Evolutionary conservation across 2,329 filamentous ascomycete genomes (phyloP).

Genomic region (Leptodontidium sp.): DNA sequence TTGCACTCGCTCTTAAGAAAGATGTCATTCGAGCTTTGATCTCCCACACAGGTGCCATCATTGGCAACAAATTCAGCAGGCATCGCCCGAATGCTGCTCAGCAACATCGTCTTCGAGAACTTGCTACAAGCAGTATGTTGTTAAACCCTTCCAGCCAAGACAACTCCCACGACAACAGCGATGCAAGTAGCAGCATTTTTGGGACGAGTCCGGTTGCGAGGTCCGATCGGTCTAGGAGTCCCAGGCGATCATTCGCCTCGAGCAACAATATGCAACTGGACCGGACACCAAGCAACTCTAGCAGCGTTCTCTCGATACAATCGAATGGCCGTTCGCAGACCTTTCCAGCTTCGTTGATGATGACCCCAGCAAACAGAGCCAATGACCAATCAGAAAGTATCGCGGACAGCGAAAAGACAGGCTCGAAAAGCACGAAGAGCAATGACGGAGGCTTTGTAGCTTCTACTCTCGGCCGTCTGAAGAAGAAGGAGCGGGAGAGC

Average conservation of each 20-base stretch:
- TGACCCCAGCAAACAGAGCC: slow-evolving; percentile 39
- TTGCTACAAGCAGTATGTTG: slow-evolving; percentile 70
- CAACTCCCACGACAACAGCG: slow-evolving; percentile 45
- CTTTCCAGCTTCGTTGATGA: slow-evolving; percentile 39
- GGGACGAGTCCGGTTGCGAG: slow-evolving; percentile 39
- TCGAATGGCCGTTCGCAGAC: slow-evolving; percentile 24
- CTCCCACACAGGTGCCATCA: slow-evolving; percentile 93
- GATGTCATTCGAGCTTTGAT: slow-evolving; percentile 94
- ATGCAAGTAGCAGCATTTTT: slow-evolving; percentile 42
- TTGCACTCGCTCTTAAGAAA: slow-evolving; percentile 91
- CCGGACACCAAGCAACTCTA: slow-evolving; percentile 42
- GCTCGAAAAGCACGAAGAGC: slow-evolving; percentile 24
- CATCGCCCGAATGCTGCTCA: slow-evolving; percentile 84
- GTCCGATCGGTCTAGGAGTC: slow-evolving; percentile 43
- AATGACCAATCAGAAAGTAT: slow-evolving; percentile 28
- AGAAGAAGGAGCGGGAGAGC: slow-evolving; percentile 35
- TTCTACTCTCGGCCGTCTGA: slow-evolving; percentile 37
- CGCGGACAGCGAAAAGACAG: slow-evolving; percentile 27
- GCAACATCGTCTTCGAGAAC: slow-evolving; percentile 79
- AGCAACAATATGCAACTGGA: slow-evolving; percentile 37
- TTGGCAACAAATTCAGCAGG: slow-evolving; percentile 95
- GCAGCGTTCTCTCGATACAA: slow-evolving; percentile 40
- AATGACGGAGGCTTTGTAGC: slow-evolving; percentile 39
- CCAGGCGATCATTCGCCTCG: slow-evolving; percentile 43
- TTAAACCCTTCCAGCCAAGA: slow-evolving; percentile 44